Evolutionary conservation across 768 basidiomycete species (phyloP).

Genomic region (Boletus vermiculosoides): DNA sequence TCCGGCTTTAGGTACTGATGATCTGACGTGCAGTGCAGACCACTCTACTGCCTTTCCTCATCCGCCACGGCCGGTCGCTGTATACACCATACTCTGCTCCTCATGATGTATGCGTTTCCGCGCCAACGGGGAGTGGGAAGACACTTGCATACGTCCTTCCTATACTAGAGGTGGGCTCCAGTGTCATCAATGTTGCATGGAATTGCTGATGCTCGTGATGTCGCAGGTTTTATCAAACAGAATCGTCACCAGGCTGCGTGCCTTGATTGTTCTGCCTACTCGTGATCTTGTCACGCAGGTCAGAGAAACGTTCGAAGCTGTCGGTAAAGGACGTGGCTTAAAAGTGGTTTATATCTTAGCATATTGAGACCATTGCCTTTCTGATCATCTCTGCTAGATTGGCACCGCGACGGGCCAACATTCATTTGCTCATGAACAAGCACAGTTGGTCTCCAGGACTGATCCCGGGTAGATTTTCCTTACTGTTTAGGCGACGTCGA

Average conservation of each 20-base stretch:
- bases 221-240: slow-evolving; percentile 66
- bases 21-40: slow-evolving; percentile 71
- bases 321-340: slow-evolving; percentile 82
- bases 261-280: slow-evolving; percentile 89
- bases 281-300: slow-evolving; percentile 92
- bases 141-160: slow-evolving; percentile 96
- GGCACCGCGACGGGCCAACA: slow-evolving; percentile 92
- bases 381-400: slow-evolving; percentile 38
- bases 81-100: slow-evolving; percentile 67
- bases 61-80: slow-evolving; percentile 48
- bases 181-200: not conserved
- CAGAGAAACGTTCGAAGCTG: slow-evolving; percentile 83
- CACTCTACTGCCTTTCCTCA: slow-evolving; percentile 76
- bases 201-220: not conserved
- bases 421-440: slow-evolving; percentile 90
- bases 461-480: slow-evolving; percentile 44
- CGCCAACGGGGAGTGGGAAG: slow-evolving; percentile 97
- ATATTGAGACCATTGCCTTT: not conserved
- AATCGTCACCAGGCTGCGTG: slow-evolving; percentile 80
- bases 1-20: slow-evolving; percentile 13
- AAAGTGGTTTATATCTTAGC: slow-evolving; percentile 49
- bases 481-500: not conserved
- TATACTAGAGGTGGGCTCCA: slow-evolving; percentile 69
- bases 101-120: slow-evolving; percentile 88
- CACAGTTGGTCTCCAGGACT: slow-evolving; percentile 67